Percentiles rank a stretch among this genome's conserved stretches.
These are phyloP conservation scores for Sporobolomyces pararoseus DNA, from an alignment of 768 basidiomycete genomes.

Conservation along the genomic window DNA sequence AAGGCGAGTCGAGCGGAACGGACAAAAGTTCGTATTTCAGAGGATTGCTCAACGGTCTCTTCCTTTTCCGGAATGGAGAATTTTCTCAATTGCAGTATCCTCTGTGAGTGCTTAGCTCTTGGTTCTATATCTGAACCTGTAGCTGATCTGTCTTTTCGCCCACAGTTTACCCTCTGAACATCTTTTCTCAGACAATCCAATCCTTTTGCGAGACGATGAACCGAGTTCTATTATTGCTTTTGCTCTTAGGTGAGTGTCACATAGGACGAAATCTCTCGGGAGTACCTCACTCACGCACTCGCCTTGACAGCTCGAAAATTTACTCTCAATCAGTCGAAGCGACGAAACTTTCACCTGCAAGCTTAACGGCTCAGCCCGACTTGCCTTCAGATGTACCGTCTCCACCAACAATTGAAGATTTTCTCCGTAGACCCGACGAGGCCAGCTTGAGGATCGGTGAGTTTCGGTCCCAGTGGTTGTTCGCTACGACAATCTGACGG, in stretches of 20 bases:
- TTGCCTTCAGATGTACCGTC: background rate
- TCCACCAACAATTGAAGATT: conserved; percentile 17
- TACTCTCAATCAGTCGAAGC: conserved; percentile 44
- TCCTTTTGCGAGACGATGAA: conserved; percentile 93
- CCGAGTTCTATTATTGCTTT: conserved; percentile 97
- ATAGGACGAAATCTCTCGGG: too few relatives aligned
- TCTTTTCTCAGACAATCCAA: conserved; percentile 87
- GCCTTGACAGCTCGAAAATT: conserved; percentile 47
- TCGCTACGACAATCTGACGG: background rate
- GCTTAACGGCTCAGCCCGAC: background rate
- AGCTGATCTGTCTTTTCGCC: background rate
- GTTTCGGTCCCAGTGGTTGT: background rate
- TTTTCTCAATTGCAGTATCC: conserved; percentile 58
- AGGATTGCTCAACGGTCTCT: conserved; percentile 65
- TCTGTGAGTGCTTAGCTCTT: conserved; percentile 52
- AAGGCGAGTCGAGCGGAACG: conserved; percentile 55
- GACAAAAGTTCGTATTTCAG: conserved; percentile 70
- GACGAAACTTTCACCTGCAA: conserved; percentile 12
- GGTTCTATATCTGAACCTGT: background rate
- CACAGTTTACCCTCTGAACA: conserved; percentile 59
- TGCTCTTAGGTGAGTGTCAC: conserved; percentile 67
- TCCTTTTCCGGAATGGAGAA: conserved; percentile 59
- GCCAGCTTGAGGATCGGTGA: conserved; percentile 31
- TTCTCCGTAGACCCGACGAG: conserved; percentile 27
- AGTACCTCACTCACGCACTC: too few relatives aligned